Conservation (phyloP, 352 stramenopile genomes). For the Aphanomyces cochlioides region DNA sequence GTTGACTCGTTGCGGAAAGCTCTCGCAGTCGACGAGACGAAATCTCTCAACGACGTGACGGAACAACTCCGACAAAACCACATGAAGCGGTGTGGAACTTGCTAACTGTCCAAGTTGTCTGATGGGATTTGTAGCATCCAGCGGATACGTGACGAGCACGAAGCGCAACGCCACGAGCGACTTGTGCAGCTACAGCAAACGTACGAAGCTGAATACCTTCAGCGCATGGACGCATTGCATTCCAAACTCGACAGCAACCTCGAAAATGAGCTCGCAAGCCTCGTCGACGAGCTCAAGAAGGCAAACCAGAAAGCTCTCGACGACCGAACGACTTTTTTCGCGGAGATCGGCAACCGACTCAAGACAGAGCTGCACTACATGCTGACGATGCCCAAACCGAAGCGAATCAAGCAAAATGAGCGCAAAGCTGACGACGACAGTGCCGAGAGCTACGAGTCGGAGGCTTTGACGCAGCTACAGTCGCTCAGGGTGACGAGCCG, state of each 20-base stretch:
- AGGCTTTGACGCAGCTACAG: background rate
- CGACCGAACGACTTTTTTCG: background rate
- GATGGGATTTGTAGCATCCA: background rate
- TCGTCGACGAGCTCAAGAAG: no score
- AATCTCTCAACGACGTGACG: conserved; percentile 21
- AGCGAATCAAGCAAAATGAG: no score
- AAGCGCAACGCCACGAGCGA: background rate
- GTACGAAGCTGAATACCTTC: conserved; percentile 16
- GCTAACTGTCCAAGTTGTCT: background rate
- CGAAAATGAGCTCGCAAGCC: background rate
- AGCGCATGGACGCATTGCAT: background rate
- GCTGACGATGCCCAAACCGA: background rate
- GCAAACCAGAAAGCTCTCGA: background rate
- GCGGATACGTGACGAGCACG: conserved; percentile 12
- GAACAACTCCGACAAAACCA: background rate
- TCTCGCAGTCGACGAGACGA: conserved; percentile 6
- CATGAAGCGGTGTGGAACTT: conserved; percentile 5
- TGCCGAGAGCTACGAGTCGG: background rate
- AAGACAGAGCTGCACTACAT: background rate
- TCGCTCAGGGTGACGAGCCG: background rate
- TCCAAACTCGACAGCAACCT: background rate
- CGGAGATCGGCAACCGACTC: background rate
- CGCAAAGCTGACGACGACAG: background rate
- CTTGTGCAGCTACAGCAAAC: conserved; percentile 13
- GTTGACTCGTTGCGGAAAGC: background rate